These are phyloP conservation scores for Phytophthora tentaculata DNA, from an alignment of 352 stramenopile genomes.

Conservation along the genomic window DNA sequence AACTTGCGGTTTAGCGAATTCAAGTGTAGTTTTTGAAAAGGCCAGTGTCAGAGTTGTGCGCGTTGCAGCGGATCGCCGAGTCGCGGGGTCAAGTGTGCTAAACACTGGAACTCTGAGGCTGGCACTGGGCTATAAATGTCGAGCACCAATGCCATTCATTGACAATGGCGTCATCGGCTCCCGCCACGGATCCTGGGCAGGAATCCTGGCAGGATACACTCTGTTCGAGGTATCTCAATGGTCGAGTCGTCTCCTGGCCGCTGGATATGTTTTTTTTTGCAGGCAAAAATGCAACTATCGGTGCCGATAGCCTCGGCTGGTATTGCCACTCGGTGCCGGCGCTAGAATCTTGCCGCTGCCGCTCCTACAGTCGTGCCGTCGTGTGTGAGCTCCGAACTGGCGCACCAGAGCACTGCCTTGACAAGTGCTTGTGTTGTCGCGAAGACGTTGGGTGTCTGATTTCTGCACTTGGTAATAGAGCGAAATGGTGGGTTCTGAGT, in stretches of 20 bases:
- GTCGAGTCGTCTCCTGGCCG: not conserved
- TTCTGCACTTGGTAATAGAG: slow-evolving; percentile 19
- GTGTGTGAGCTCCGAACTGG: slow-evolving; percentile 29
- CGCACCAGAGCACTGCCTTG: slow-evolving; percentile 4
- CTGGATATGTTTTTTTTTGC: slow-evolving; percentile 3
- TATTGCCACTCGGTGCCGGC: slow-evolving; percentile 13
- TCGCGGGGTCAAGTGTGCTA: slow-evolving; percentile 16
- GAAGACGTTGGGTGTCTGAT: slow-evolving; percentile 13
- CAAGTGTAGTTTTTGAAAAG: slow-evolving; percentile 38
- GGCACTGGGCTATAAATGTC: not conserved
- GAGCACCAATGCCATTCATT: too few relatives aligned
- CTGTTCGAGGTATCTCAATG: slow-evolving; percentile 20
- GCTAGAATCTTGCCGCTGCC: slow-evolving; percentile 9
- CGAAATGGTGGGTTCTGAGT: slow-evolving; percentile 9
- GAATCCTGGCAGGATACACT: slow-evolving; percentile 9
- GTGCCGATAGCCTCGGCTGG: slow-evolving; percentile 8
- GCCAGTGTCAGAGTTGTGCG: slow-evolving; percentile 29
- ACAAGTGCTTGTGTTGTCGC: slow-evolving; percentile 23
- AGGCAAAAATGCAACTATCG: slow-evolving; percentile 6
- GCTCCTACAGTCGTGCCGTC: slow-evolving; percentile 29
- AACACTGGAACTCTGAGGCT: slow-evolving; percentile 15
- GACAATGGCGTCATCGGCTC: slow-evolving; percentile 4
- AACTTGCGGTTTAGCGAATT: too few relatives aligned
- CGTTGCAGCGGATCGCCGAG: slow-evolving; percentile 6
- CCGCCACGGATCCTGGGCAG: too few relatives aligned